Conservation (phyloP, 2,329 filamentous ascomycete genomes). For the Pseudomassariella vexata region DNA sequence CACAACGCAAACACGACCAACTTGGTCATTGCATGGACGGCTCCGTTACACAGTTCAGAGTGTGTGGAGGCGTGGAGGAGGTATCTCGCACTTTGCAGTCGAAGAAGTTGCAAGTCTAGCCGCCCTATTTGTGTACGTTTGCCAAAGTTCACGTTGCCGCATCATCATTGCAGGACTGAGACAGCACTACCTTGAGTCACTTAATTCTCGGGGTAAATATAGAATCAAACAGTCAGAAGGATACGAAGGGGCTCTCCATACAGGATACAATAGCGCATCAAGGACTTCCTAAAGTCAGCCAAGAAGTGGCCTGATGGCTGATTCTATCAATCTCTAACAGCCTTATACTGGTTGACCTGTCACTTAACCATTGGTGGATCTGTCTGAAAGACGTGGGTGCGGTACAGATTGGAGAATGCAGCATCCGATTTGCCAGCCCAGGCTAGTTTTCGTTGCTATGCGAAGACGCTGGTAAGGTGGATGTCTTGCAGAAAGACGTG, state of each 20-base stretch:
- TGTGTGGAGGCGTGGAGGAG: too few species aligned
- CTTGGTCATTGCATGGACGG: too few species aligned
- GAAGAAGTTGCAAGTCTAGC: too few species aligned
- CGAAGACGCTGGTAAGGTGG: too few species aligned
- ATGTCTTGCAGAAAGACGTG: too few species aligned
- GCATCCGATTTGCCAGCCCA: constrained; percentile 5
- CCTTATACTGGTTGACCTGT: constrained; percentile 6
- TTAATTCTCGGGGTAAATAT: not conserved
- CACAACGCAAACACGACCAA: too few species aligned
- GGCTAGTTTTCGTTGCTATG: too few species aligned
- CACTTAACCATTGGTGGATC: constrained; percentile 1
- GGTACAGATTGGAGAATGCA: not conserved
- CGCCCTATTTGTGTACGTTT: too few species aligned
- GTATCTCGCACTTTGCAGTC: too few species aligned
- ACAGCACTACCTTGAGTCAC: not conserved
- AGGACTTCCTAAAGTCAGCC: not conserved
- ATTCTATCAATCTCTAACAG: constrained; percentile 5
- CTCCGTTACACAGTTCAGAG: too few species aligned
- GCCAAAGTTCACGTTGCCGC: not conserved
- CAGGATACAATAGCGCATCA: not conserved
- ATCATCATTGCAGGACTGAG: not conserved
- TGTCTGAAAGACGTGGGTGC: not conserved
- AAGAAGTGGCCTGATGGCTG: too few species aligned
- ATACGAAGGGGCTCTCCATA: not conserved
- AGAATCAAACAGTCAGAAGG: not conserved